These are phyloP conservation scores for Paramecium sexaurelia DNA, from an alignment of 73 alveolate genomes.

Conservation along the genomic window DNA sequence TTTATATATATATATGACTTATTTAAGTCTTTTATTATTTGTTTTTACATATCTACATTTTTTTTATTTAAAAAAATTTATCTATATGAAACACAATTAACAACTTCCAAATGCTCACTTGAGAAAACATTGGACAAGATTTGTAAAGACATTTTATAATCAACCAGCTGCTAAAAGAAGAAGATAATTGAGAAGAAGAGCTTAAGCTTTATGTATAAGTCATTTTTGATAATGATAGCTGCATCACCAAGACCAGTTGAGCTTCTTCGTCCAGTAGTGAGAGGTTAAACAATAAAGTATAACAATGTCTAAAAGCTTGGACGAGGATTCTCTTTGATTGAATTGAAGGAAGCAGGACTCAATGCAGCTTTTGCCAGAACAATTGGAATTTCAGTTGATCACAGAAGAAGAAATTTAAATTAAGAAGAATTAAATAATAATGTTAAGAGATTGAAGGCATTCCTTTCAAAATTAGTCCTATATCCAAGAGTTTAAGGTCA, in stretches of 20 bases:
- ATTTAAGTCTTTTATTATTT: constrained; percentile 39
- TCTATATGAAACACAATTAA: constrained; percentile 77
- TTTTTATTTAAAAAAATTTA: constrained; percentile 49
- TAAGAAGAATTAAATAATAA: constrained; percentile 88
- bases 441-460: constrained; percentile 93
- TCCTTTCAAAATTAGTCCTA: constrained; percentile 90
- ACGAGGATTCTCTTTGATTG: constrained; percentile 96
- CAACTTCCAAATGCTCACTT: constrained; percentile 92
- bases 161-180: constrained; percentile 94
- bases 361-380: constrained; percentile 93
- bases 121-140: constrained; percentile 91
- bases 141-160: constrained; percentile 94
- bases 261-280: constrained; percentile 92
- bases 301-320: constrained; percentile 84
- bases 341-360: constrained; percentile 93
- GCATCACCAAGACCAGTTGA: constrained; percentile 83
- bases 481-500: constrained; percentile 94
- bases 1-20: constrained; percentile 39
- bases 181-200: constrained; percentile 76
- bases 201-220: constrained; percentile 73
- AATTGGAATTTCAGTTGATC: constrained; percentile 99
- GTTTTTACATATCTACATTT: constrained; percentile 34
- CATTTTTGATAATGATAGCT: constrained; percentile 65
- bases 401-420: constrained; percentile 94
- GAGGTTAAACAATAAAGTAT: constrained; percentile 90